A percentile compares a stretch with the other conserved stretches of the same genome.
phyloP scores from a whole-genome alignment of 148 eudicot species.

The Fagopyrum esculentum region DNA sequence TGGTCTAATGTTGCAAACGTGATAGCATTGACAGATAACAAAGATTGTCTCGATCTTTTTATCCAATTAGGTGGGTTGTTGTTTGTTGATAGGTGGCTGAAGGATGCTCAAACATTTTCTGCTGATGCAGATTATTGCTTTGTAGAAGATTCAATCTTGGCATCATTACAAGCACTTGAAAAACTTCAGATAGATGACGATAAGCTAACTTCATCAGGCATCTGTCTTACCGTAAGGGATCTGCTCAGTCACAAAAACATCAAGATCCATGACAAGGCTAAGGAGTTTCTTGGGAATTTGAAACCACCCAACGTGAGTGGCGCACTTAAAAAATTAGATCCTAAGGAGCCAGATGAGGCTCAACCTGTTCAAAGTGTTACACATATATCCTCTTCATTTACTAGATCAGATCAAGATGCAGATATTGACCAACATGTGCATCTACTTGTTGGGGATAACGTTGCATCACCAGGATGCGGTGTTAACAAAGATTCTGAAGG shows the following conservation, averaged over 20 bases:
- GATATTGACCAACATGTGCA: neutral
- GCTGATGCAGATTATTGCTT: constrained; percentile 39
- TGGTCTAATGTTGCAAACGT: constrained; percentile 80
- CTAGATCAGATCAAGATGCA: neutral
- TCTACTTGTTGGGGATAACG: constrained; percentile 11
- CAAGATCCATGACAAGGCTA: constrained; percentile 59
- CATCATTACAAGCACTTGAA: constrained; percentile 59
- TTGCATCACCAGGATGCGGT: constrained; percentile 15
- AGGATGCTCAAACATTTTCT: constrained; percentile 42
- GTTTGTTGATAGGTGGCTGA: constrained; percentile 68
- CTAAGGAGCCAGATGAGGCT: constrained; percentile 27
- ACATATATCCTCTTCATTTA: constrained; percentile 13
- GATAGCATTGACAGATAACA: constrained; percentile 67
- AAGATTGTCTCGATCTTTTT: constrained; percentile 80
- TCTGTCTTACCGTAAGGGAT: constrained; percentile 40
- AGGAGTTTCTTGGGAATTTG: constrained; percentile 50
- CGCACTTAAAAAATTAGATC: constrained; percentile 19
- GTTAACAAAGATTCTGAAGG: constrained; percentile 22
- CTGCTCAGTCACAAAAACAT: constrained; percentile 51
- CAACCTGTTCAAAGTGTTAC: constrained; percentile 14
- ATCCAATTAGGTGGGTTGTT: constrained; percentile 62
- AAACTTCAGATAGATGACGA: constrained; percentile 44
- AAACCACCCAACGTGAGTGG: constrained; percentile 23
- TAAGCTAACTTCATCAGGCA: constrained; percentile 43
- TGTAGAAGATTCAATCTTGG: constrained; percentile 54